Evolutionary conservation across 805 yeast genomes (phyloP), one percentile per base, ranked within the genome.

Genomic region (Yamadazyma paraphyllophila): DNA sequence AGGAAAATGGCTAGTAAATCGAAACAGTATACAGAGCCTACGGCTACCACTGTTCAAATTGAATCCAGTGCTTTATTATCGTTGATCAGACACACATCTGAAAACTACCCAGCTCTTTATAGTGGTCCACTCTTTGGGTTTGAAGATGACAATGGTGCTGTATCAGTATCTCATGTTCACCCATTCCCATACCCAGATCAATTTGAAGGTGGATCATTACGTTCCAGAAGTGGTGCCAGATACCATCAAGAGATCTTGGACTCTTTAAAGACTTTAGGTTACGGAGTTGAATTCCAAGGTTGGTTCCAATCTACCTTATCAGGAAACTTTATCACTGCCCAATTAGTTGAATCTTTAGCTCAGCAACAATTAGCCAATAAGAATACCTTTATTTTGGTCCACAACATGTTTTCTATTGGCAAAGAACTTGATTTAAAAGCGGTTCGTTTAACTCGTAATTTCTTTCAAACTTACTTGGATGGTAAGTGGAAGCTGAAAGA

Each of bases 121-220:
- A 72, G 83, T 25, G 96, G 96, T 15, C 82, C 88, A 32, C 71
- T 88, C 44, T 78, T 82, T 46, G 96, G 96, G n/a, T 71, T 83
- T 48, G 88, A 83, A 59, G 78, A 78, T 46, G 78, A 77, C 45
- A 70, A 62, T 29, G 77, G 77, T 36, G 65, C 70, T 10, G 70
- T 78, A 30, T 74, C 69, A 52, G 63, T 79, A 45, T 73, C 88
- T 10, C 84, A 83, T 54, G 71, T 82, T 16, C 86, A 80, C 67
- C 83, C 87, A 42, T 83, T 79, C 67, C 92, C 95, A 45, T 72
- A 66, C 62, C 73, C 72, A 48, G 88, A 83, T 53, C 85, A 81
- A 54, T 80, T 76, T 50, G 81, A 80, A 49, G 80, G 81, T 13
- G 81, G 81, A 14, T 75, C 88, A 26, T 78, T 78, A 60, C 72